Conservation (phyloP, 176 grass and related monocot genomes). For the Alloteropsis semialata region DNA sequence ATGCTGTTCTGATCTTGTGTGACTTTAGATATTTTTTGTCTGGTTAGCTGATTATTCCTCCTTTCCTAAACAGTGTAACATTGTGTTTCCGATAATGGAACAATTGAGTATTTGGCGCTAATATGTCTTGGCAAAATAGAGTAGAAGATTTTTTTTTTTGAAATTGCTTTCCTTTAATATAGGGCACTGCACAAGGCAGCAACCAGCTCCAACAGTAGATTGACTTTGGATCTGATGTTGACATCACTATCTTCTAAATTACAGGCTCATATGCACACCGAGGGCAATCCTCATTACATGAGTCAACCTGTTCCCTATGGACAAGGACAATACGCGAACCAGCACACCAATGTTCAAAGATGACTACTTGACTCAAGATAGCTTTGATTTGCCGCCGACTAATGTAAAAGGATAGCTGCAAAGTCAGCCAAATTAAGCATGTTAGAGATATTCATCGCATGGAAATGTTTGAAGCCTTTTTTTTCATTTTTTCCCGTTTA, state of each 20-base stretch:
- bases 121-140: not conserved
- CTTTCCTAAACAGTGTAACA: too few relatives aligned
- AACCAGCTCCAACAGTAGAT: not conserved
- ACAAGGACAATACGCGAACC: slow-evolving; percentile 38
- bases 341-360: slow-evolving; percentile 59
- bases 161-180: not conserved
- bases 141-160: not conserved
- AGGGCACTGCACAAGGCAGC: not conserved
- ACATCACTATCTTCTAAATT: not conserved
- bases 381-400: slow-evolving; percentile 16
- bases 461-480: not conserved
- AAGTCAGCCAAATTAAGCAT: not conserved
- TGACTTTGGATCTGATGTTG: not conserved
- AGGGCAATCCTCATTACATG: slow-evolving; percentile 42
- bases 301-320: slow-evolving; percentile 31
- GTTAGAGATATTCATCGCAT: slow-evolving; percentile 1
- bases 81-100: too few relatives aligned
- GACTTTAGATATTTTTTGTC: not conserved
- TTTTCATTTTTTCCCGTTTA: not conserved
- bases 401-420: slow-evolving; percentile 28
- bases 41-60: not conserved
- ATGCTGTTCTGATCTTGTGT: not conserved
- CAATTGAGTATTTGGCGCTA: not conserved
- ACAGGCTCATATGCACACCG: slow-evolving; percentile 39
- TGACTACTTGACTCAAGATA: slow-evolving; percentile 24